phyloP scores from a whole-genome alignment of 352 stramenopile genomes.

The Globisporangium solare region DNA sequence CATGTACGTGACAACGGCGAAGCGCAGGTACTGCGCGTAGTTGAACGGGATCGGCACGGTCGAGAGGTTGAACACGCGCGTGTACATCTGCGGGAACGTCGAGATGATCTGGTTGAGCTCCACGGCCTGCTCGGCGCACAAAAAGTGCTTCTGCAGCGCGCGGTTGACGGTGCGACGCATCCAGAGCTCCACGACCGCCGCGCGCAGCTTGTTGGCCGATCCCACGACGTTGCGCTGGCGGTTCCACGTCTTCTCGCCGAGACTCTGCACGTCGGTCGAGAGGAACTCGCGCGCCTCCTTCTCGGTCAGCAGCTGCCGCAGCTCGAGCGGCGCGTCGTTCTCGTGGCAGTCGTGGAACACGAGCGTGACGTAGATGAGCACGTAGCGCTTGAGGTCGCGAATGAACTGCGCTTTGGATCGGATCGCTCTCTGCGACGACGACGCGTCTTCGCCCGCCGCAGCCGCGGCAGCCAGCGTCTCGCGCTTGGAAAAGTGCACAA shows the following conservation, averaged over 20 bases:
- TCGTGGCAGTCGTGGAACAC: slow-evolving; percentile 55
- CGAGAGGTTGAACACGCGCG: slow-evolving; percentile 41
- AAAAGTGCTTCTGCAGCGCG: slow-evolving; percentile 21
- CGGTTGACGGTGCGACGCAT: slow-evolving; percentile 38
- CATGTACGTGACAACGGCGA: slow-evolving; percentile 38
- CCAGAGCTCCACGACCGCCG: slow-evolving; percentile 55
- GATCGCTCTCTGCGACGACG: slow-evolving; percentile 22
- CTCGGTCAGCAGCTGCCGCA: slow-evolving; percentile 37
- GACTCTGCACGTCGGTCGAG: slow-evolving; percentile 29
- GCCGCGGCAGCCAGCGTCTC: too few species aligned
- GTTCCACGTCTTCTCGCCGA: slow-evolving; percentile 43
- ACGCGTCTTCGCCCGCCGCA: too few species aligned
- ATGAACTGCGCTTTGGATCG: slow-evolving; percentile 45
- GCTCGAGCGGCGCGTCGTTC: slow-evolving; percentile 31
- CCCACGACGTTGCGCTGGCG: slow-evolving; percentile 36
- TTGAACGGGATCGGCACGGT: slow-evolving; percentile 46
- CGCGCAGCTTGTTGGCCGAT: slow-evolving; percentile 45
- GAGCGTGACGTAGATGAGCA: slow-evolving; percentile 48
- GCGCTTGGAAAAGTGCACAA: too few species aligned
- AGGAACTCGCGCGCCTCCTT: slow-evolving; percentile 37
- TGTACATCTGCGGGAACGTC: slow-evolving; percentile 44
- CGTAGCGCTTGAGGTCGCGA: slow-evolving; percentile 52
- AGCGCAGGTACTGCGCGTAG: slow-evolving; percentile 37
- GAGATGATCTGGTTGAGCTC: slow-evolving; percentile 32
- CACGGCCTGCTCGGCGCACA: too few species aligned